Conservation (phyloP, 2,329 filamentous ascomycete genomes). For the Diaporthe batatas region DNA sequence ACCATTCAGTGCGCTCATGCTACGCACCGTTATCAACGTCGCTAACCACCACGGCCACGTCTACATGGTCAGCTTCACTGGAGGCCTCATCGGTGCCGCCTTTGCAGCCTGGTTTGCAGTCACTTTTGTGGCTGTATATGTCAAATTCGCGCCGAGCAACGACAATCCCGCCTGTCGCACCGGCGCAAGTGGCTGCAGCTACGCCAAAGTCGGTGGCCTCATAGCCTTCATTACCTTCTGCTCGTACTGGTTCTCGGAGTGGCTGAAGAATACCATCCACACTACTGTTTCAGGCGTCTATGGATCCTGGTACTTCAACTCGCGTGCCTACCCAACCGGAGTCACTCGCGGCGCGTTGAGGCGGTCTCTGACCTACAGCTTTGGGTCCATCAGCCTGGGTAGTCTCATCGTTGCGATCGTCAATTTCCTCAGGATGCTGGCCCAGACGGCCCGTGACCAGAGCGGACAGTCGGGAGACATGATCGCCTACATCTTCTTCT, state of each 20-base stretch:
- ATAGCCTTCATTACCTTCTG: conserved; percentile 91
- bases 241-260: conserved; percentile 94
- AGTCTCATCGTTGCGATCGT: conserved; percentile 89
- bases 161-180: conserved; percentile 66
- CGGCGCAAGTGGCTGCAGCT: conserved; percentile 75
- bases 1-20: conserved; percentile 91
- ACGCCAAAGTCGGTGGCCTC: conserved; percentile 84
- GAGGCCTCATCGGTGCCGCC: conserved; percentile 80
- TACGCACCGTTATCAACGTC: conserved; percentile 87
- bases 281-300: conserved; percentile 90
- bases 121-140: conserved; percentile 88
- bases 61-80: conserved; percentile 86
- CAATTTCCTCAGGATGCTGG: conserved; percentile 85
- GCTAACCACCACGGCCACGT: conserved; percentile 88
- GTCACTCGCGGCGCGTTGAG: conserved; percentile 87
- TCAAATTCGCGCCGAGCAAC: conserved; percentile 78
- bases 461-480: conserved; percentile 77
- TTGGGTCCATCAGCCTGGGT: conserved; percentile 90
- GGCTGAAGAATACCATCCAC: conserved; percentile 94
- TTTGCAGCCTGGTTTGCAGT: conserved; percentile 89
- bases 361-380: conserved; percentile 88
- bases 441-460: conserved; percentile 80
- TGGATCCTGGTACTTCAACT: conserved; percentile 91
- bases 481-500: conserved; percentile 75
- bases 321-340: conserved; percentile 77